Percentiles rank a stretch among this genome's conserved stretches.
Evolutionary conservation across 805 yeast species (phyloP).

Genomic region (Limtongozyma cylindracea): DNA sequence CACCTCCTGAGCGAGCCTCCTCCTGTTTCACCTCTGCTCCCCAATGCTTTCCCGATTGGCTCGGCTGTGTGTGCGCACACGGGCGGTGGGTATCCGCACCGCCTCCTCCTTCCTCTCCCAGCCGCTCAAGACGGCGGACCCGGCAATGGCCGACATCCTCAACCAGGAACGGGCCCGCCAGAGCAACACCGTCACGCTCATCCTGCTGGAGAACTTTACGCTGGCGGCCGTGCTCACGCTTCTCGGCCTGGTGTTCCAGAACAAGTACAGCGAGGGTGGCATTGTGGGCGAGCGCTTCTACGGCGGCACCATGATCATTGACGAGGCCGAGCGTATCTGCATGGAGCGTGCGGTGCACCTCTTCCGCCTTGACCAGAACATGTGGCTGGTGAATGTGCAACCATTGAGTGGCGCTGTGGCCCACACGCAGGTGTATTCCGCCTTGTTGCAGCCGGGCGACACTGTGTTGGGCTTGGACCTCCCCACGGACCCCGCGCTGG

Average conservation of each 20-base stretch:
- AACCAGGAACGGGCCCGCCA: conserved; percentile 76
- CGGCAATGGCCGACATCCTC: conserved; percentile 52
- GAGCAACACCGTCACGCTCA: conserved; percentile 76
- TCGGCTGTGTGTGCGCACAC: too few relatives aligned
- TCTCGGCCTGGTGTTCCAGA: conserved; percentile 92
- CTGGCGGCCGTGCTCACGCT: conserved; percentile 91
- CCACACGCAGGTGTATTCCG: conserved; percentile 87
- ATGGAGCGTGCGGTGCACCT: conserved; percentile 89
- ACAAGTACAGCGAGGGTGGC: conserved; percentile 97
- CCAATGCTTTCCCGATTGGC: too few relatives aligned
- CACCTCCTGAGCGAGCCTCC: too few relatives aligned
- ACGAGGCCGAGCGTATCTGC: conserved; percentile 77
- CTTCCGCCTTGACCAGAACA: conserved; percentile 48
- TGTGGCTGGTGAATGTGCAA: conserved; percentile 98
- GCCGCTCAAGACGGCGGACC: conserved; percentile 46
- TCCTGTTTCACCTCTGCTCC: too few relatives aligned
- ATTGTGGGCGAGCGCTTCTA: conserved; percentile 98
- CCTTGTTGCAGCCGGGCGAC: conserved; percentile 84
- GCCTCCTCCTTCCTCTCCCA: conserved; percentile 40
- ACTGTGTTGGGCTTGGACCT: conserved; percentile 94
- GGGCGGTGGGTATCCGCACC: too few relatives aligned
- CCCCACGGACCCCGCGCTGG: conserved; percentile 84
- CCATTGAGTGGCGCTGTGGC: conserved; percentile 96
- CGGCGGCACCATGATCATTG: conserved; percentile 96
- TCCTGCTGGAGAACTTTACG: conserved; percentile 95